Evolutionary conservation across 2,329 filamentous ascomycete species (phyloP).

Genomic region (Colletotrichum filicis): DNA sequence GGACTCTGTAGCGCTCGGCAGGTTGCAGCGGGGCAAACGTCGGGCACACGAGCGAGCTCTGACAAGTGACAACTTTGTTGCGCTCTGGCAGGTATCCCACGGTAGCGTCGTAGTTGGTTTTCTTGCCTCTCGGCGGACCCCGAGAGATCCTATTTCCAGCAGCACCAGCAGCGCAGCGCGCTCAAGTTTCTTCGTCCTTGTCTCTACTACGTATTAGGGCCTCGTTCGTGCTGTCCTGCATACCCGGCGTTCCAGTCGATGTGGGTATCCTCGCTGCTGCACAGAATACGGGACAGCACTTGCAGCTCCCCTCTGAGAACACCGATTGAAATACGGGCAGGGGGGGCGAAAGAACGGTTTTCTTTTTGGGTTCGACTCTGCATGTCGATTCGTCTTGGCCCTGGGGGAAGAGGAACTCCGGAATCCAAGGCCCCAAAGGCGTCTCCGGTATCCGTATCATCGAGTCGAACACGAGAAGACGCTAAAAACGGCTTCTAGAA

Average conservation of each 20-base stretch:
- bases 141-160: not conserved
- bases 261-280: not conserved
- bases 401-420: not conserved
- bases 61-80: not conserved
- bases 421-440: not conserved
- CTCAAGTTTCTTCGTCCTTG: not conserved
- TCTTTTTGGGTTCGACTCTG: not conserved
- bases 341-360: not conserved
- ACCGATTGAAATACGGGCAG: slow-evolving; percentile 3
- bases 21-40: slow-evolving; percentile 1
- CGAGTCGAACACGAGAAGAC: not conserved
- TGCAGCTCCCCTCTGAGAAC: not conserved
- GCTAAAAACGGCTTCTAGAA: slow-evolving; percentile 8
- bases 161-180: not conserved
- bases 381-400: slow-evolving; percentile 9
- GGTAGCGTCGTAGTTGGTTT: not conserved
- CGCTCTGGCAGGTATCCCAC: not conserved
- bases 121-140: not conserved
- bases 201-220: not conserved
- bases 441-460: not conserved
- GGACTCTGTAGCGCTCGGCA: not conserved
- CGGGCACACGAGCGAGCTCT: not conserved
- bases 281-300: slow-evolving; percentile 4
- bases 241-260: not conserved
- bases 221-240: not conserved